Evolutionary conservation across 2,329 filamentous ascomycete genomes (phyloP), one percentile per base, ranked within the genome.

Genomic region (Chaetomiaceae sp.): DNA sequence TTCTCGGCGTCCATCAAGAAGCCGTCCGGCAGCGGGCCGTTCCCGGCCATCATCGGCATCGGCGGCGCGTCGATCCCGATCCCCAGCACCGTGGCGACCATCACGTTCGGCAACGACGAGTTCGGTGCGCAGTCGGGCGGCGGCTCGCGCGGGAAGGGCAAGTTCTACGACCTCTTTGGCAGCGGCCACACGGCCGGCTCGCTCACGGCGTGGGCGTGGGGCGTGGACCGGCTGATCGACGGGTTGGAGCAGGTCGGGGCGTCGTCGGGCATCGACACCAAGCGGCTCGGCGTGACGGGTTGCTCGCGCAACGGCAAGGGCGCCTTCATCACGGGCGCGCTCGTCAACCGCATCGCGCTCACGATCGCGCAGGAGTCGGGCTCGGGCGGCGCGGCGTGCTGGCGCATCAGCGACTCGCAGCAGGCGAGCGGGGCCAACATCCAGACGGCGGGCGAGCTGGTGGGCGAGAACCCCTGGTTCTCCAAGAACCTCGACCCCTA

Each of bases 231-330:
- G 45, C 71, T 83, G 56, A 74, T 84, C 44, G 80, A 84, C 62
- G 78, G 73, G 14, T 70, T 84, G 33, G 79, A 82, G 68, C 68
- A 72, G 62, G 67, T 75, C 37, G 68, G 69, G 13, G 60, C 65
- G 14, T 63, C 50, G 14, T 72, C 70, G 19, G 69, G 70, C 34
- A 81, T 84, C 62, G 72, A 79, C 63, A 59, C 71, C 20, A 69
- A 62, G 33, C 69, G 68, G 3, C 65, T 80, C 17, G 81, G 77
- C 42, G 79, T 83, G 2, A 83, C 79, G 13, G 81, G 81, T 5
- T 85, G 81, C 70, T 83, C 78, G 47, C 76, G 81, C 35, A 82
- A 83, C 65, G 81, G 79, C 50, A 84, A 84, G 68, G 81, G 81
- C 12, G 80, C 81, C 25, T 74, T 84, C 55, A 70, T 83, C n/a